Conservation (phyloP, 2,329 filamentous ascomycete species). For the Colletotrichum australisinense region DNA sequence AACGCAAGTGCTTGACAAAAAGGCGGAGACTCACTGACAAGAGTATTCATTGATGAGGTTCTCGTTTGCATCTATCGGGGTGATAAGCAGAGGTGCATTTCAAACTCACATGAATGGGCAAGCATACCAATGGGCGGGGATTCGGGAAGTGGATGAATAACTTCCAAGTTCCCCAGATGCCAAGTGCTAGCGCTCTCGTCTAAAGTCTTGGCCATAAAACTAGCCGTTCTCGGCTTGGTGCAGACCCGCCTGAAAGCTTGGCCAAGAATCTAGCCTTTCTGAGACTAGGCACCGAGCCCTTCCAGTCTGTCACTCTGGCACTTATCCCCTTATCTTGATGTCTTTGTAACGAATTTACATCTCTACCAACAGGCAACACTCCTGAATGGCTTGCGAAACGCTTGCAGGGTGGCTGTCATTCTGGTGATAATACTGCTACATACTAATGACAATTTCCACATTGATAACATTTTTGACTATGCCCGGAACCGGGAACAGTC, state of each 20-base stretch:
- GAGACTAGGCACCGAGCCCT: neutral
- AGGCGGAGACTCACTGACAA: neutral
- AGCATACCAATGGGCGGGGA: neutral
- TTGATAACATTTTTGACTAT: too few species aligned
- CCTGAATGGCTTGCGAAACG: too few species aligned
- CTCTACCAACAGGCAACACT: too few species aligned
- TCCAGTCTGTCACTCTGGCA: neutral
- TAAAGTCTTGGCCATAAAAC: neutral
- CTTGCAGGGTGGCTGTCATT: too few species aligned
- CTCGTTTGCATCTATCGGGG: neutral
- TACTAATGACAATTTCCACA: too few species aligned
- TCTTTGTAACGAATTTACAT: neutral
- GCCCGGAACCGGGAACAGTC: too few species aligned
- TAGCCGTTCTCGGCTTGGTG: neutral
- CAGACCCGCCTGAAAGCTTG: neutral
- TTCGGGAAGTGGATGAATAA: neutral
- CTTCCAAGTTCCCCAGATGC: neutral
- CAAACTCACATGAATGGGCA: neutral
- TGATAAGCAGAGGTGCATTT: neutral
- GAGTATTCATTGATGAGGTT: neutral
- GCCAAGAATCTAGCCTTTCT: neutral
- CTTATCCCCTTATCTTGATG: neutral
- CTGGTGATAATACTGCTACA: too few species aligned
- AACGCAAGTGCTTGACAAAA: neutral
- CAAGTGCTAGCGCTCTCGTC: neutral